Conservation (phyloP, 768 basidiomycete species). For the Termitomyces sp. region DNA sequence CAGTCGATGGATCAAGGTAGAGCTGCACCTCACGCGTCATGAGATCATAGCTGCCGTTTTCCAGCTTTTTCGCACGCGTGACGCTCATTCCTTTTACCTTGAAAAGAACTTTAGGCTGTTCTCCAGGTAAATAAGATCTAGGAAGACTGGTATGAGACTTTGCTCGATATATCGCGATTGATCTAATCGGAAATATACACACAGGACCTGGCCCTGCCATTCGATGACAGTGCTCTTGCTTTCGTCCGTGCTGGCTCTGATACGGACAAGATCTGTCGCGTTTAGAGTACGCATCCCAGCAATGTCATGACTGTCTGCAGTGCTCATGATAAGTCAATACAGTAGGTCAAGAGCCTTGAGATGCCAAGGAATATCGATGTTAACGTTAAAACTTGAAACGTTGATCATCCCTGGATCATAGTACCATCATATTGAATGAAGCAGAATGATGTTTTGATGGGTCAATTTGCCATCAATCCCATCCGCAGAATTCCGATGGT, state of each 20-base stretch:
- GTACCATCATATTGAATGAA: too few species aligned
- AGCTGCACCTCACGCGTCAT: constrained; percentile 19
- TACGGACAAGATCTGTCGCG: constrained; percentile 16
- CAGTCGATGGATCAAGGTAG: constrained; percentile 20
- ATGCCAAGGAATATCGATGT: too few species aligned
- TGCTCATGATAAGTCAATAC: background rate
- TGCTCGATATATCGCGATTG: background rate
- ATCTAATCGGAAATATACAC: background rate
- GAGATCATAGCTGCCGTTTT: constrained; percentile 18
- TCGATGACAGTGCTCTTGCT: constrained; percentile 16
- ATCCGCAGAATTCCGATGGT: too few species aligned
- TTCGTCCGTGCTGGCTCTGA: constrained; percentile 20
- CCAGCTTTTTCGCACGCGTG: constrained; percentile 15
- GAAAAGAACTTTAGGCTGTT: constrained; percentile 16
- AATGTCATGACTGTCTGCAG: background rate
- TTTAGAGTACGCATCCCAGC: background rate
- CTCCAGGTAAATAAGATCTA: constrained; percentile 19
- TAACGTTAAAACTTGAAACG: too few species aligned
- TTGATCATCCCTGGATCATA: too few species aligned
- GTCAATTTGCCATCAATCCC: too few species aligned
- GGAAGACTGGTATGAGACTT: background rate
- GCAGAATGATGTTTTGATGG: too few species aligned
- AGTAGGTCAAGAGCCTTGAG: too few species aligned
- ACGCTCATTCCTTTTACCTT: constrained; percentile 22
- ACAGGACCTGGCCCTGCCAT: constrained; percentile 22